Conservation (phyloP, 495 filamentous ascomycete genomes). For the Podospora fimiseda region DNA sequence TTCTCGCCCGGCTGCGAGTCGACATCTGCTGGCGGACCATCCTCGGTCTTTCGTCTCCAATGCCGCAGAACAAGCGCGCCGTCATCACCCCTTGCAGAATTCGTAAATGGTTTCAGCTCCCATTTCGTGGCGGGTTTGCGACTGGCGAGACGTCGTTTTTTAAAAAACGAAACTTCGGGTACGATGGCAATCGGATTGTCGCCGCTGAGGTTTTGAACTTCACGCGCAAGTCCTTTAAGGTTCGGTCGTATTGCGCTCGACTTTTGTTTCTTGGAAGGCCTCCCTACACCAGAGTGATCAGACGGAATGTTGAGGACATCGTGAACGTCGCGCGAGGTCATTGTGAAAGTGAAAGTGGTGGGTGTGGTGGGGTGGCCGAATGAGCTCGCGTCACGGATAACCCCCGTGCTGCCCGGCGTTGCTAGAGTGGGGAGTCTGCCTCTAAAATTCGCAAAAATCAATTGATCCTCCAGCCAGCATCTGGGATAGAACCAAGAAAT, state of each 20-base stretch:
- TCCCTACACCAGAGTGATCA: slow-evolving; percentile 46
- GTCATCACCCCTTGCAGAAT: slow-evolving; percentile 45
- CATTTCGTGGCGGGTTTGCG: slow-evolving; percentile 59
- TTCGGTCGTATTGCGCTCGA: slow-evolving; percentile 59
- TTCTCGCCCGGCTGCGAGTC: slow-evolving; percentile 13
- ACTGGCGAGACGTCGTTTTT: slow-evolving; percentile 43
- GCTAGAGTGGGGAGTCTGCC: too few species aligned
- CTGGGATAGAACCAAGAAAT: too few species aligned
- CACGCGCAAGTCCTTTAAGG: slow-evolving; percentile 51
- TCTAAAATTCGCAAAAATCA: not conserved
- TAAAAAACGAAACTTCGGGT: slow-evolving; percentile 39
- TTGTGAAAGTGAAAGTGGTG: slow-evolving; percentile 41
- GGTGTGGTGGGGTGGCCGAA: not conserved
- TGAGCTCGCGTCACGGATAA: slow-evolving; percentile 15
- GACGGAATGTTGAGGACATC: slow-evolving; percentile 82
- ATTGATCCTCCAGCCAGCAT: too few species aligned
- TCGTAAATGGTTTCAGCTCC: slow-evolving; percentile 48
- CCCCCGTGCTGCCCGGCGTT: not conserved
- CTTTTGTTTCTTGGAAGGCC: slow-evolving; percentile 74
- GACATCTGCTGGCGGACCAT: slow-evolving; percentile 13
- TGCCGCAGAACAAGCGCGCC: slow-evolving; percentile 55
- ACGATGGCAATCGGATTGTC: slow-evolving; percentile 45
- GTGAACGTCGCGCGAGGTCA: slow-evolving; percentile 77
- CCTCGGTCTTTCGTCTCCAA: slow-evolving; percentile 51
- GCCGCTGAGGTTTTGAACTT: slow-evolving; percentile 53